These are phyloP conservation scores for Fusarium sambucinum DNA, from an alignment of 2,329 filamentous ascomycete genomes.

Conservation along the genomic window DNA sequence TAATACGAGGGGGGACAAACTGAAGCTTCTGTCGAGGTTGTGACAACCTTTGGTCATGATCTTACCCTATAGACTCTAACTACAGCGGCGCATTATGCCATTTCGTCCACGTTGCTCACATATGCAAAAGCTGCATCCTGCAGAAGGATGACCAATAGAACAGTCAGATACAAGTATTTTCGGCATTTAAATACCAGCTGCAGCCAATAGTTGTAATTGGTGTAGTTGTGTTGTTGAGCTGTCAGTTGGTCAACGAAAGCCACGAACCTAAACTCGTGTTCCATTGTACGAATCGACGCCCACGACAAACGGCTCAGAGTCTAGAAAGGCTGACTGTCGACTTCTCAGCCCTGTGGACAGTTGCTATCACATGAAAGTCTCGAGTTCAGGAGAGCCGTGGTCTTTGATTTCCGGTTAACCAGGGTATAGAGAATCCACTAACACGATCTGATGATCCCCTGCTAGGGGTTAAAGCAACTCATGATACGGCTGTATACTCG, in stretches of 20 bases:
- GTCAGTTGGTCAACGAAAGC: neutral
- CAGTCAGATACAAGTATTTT: neutral
- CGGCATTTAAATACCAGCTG: neutral
- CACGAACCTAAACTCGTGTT: neutral
- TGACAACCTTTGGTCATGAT: neutral
- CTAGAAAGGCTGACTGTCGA: neutral
- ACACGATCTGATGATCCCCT: constrained; percentile 25
- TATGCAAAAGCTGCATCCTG: neutral
- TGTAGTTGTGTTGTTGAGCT: neutral
- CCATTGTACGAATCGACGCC: neutral
- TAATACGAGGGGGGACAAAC: neutral
- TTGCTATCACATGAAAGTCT: constrained; percentile 25
- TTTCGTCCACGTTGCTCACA: neutral
- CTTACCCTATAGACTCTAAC: neutral
- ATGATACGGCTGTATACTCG: constrained; percentile 16
- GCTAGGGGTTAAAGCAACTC: constrained; percentile 31
- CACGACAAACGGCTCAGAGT: neutral
- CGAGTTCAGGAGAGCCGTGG: neutral
- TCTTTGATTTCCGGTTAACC: constrained; percentile 4
- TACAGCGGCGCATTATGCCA: neutral
- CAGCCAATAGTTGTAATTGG: neutral
- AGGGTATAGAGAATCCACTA: constrained; percentile 13
- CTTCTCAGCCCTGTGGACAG: neutral
- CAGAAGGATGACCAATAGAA: neutral
- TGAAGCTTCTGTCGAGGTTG: neutral